Evolutionary conservation across 331 rosid species (phyloP), one percentile per base, ranked within the genome.

Genomic region (Acacia concinna): DNA sequence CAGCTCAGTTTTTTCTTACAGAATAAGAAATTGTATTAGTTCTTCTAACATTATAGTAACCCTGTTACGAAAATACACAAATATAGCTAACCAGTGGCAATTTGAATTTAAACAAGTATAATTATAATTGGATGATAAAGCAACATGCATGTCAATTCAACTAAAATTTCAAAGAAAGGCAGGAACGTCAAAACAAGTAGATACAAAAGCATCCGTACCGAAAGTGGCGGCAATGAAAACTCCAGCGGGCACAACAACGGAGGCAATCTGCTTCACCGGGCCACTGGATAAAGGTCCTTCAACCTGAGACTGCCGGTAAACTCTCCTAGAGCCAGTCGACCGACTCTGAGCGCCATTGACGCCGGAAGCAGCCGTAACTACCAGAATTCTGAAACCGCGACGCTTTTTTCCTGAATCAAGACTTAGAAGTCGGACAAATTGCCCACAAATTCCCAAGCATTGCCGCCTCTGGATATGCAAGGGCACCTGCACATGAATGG

Each of bases 251-350:
- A 81, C 84, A 34, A 83, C 91, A 74, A 74, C 32, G 17, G 91
- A 87, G 31, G 91, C 89, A 69, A 90, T 74, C 87, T 91, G 93
- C 84, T 90, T 87, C 65, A 89, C 78, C 2, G 94, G 90, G 17
- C 89, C 88, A 85, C 74, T 78, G 3, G 91, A 73, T 32, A 85
- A 76, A 30, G 90, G 74, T 79, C 89, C 77, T 60, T 49, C 79
- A 66, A 81, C 74, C 87, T 90, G 98, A 78, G 97, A 85, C 85
- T 91, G 85, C 65, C 91, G 87, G 56, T 91, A 91, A 46, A 90
- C 94, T 85, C 96, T 90, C 44, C 97, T 90, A 71, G 87, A 69
- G 47, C 86, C 78, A 23, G 79, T 25, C 35, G 84, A 34, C 82
- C 93, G 90, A 67, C 90, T 75, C 1, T 91, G 76, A 71, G 83